phyloP scores from a whole-genome alignment of 2,329 filamentous ascomycete genomes.

The Phialocephala sp. region DNA sequence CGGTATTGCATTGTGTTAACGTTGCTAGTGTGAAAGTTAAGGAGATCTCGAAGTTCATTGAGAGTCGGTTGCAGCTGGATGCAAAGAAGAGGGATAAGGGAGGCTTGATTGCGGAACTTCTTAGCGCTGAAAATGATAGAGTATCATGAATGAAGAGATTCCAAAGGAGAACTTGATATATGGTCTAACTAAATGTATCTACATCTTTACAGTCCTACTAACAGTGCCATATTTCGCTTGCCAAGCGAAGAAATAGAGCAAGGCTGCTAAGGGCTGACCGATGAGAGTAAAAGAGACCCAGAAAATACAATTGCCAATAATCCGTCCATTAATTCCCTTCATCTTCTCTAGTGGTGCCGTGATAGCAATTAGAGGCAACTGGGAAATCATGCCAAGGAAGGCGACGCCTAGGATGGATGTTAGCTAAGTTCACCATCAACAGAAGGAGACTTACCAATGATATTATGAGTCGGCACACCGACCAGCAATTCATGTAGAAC shows the following conservation, averaged over 20 bases:
- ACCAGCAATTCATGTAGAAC: conserved; percentile 91
- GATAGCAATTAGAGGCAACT: conserved; percentile 84
- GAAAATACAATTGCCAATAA: conserved; percentile 92
- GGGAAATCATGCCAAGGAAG: conserved; percentile 91
- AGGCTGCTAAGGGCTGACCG: conserved; percentile 88
- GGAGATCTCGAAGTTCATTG: conserved; percentile 76
- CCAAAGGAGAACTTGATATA: background rate
- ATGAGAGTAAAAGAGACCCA: conserved; percentile 97
- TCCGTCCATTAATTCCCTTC: conserved; percentile 74
- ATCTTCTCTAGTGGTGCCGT: conserved; percentile 82
- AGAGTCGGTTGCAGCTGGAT: conserved; percentile 77
- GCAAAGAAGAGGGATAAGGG: conserved; percentile 78
- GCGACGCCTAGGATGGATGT: conserved; percentile 69
- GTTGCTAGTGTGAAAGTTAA: conserved; percentile 80
- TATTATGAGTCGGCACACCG: conserved; percentile 91
- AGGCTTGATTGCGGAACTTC: conserved; percentile 76
- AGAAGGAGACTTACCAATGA: conserved; percentile 67
- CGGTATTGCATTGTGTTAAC: conserved; percentile 76
- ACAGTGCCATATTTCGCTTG: conserved; percentile 95
- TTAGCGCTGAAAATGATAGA: conserved; percentile 85
- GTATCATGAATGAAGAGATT: conserved; percentile 30
- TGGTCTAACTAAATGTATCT: conserved; percentile 5
- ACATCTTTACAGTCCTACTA: conserved; percentile 46
- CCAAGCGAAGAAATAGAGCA: conserved; percentile 98
- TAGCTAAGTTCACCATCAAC: conserved; percentile 23